Base-by-base conservation (phyloP, 2,329 filamentous ascomycete species). In the Endoconidiophora laricicola region DNA sequence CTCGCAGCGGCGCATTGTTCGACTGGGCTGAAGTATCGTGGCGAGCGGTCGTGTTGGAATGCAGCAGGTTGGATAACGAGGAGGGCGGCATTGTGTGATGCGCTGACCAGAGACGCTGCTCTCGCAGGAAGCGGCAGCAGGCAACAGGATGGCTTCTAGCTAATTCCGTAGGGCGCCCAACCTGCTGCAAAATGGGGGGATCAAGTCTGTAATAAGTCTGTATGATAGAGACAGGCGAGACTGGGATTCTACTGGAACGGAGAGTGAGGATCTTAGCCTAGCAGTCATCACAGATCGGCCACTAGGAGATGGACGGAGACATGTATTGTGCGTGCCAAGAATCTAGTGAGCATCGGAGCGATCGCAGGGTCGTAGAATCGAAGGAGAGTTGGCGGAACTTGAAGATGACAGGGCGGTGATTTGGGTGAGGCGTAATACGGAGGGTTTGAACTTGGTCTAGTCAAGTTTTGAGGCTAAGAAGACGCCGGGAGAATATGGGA, bases 21-120 rank as follows among this genome's bases (percentile, higher is more conserved):
- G 16, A 12, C 16, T 33, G 18, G 18, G n/a, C 23, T 6, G 14
- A 14, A 38, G 36, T 47, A 3, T 29, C 26, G 14, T 26, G 16
- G 22, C 44, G 22, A 24, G 42, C 44, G 7, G 29, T 16, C 12
- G 47, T 3, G 20, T 44, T 49, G 1, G n/a, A 33, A 18, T 20
- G 40, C 47, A 49, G 3, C 16, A 44, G 26, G 18, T 44, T 49
- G 6, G 39, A 49, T 20, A 44, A 38, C 20, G 40, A 42, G 20
- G 33, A 18, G 14, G 40, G 38, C 24, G 16, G 26, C 47, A 44
- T 49, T 23, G 22, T 44, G 40, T 18, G 22, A 24, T 39, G 26
- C 26, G n/a, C 38, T 40, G 14, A n/a, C 38, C 7, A 7, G n/a
- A 20, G 38, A 40, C 38, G 18, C 38, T 20, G 14, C 20, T 40